A percentile compares a stretch with the other conserved stretches of the same genome.
phyloP scores from a whole-genome alignment of 1,284 basidiomycete species.

The Pyrrhoderma noxium region DNA sequence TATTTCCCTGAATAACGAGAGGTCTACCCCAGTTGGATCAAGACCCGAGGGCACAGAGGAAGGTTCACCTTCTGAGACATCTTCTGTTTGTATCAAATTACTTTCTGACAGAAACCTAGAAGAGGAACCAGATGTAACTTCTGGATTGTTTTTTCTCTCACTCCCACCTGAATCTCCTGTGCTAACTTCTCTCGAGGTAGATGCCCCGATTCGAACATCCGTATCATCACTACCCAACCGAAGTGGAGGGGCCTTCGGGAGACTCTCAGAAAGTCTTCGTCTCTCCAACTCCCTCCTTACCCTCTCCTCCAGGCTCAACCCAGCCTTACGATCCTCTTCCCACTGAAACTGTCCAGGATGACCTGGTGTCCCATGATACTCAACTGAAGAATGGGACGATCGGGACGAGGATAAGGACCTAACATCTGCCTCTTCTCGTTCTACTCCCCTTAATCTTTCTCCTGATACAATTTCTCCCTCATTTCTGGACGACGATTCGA shows the following conservation, averaged over 20 bases:
- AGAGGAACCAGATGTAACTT: too few relatives aligned
- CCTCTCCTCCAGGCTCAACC: constrained; percentile 12
- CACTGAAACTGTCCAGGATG: constrained; percentile 3
- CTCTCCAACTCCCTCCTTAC: constrained; percentile 11
- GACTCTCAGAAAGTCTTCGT: not conserved
- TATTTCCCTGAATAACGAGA: too few relatives aligned
- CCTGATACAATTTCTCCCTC: not conserved
- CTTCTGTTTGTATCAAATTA: too few relatives aligned
- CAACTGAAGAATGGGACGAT: constrained; percentile 13
- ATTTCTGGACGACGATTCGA: not conserved
- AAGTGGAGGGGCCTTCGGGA: constrained; percentile 2
- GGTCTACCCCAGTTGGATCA: too few relatives aligned
- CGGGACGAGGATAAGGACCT: not conserved
- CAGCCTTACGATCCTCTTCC: constrained; percentile 15
- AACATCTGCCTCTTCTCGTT: too few relatives aligned
- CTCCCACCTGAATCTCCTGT: too few relatives aligned
- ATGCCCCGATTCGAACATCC: not conserved
- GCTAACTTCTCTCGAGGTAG: too few relatives aligned
- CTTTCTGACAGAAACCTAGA: too few relatives aligned
- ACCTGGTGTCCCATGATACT: not conserved
- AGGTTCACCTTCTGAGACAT: too few relatives aligned
- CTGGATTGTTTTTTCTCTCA: too few relatives aligned
- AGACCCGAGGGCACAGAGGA: too few relatives aligned
- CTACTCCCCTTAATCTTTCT: too few relatives aligned
- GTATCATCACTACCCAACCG: not conserved